These are phyloP conservation scores for Aegilops bicornis DNA, from an alignment of 176 grass and related monocot genomes.

Conservation along the genomic window DNA sequence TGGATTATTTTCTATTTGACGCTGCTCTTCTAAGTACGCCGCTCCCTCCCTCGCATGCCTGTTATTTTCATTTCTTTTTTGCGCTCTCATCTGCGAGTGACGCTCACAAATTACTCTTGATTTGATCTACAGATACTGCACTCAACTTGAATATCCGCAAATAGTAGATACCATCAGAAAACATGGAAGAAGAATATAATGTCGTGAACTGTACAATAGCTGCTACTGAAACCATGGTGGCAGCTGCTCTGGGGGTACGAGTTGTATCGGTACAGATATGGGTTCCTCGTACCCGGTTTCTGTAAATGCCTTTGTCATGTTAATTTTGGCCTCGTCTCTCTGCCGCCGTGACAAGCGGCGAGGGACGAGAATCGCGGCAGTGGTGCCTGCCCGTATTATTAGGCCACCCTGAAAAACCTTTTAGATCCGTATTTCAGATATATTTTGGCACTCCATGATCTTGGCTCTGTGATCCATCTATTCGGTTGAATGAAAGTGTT, in stretches of 20 bases:
- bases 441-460: neutral
- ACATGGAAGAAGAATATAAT: neutral
- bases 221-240: constrained; percentile 4
- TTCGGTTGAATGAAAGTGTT: neutral
- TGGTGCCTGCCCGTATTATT: neutral
- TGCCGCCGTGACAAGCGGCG: neutral
- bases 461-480: neutral
- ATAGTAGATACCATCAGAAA: neutral
- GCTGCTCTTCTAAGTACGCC: constrained; percentile 73
- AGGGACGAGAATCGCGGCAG: neutral
- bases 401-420: neutral
- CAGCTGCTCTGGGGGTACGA: neutral
- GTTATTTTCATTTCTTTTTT: neutral
- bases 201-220: constrained; percentile 32
- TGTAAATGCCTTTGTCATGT: neutral
- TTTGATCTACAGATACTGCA: constrained; percentile 28
- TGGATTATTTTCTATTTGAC: constrained; percentile 84
- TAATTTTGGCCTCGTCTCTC: neutral
- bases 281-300: neutral
- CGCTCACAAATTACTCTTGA: neutral
- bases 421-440: neutral
- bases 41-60: neutral
- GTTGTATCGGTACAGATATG: constrained; percentile 32
- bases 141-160: neutral
- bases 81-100: neutral